phyloP scores from a whole-genome alignment of 257 asterid species.

The Solanum etuberosum region DNA sequence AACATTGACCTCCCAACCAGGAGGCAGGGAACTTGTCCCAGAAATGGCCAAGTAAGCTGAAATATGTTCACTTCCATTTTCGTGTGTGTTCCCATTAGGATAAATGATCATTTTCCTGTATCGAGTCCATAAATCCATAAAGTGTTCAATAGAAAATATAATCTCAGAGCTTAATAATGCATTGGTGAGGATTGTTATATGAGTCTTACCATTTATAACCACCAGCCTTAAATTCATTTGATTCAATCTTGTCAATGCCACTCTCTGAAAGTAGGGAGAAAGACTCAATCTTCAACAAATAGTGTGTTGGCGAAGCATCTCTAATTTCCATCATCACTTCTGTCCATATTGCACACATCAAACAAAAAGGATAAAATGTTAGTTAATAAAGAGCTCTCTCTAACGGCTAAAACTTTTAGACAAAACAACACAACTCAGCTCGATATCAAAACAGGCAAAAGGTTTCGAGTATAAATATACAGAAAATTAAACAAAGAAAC shows the following conservation, averaged over 20 bases:
- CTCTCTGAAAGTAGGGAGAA: neutral
- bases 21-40: neutral
- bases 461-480: too few species aligned
- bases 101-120: slow-evolving; percentile 1
- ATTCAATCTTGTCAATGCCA: neutral
- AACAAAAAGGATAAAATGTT: neutral
- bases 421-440: too few species aligned
- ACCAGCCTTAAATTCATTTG: neutral
- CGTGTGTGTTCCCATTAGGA: neutral
- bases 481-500: too few species aligned
- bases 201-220: neutral
- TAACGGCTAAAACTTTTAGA: too few species aligned
- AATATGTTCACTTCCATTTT: neutral
- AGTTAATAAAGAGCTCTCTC: too few species aligned
- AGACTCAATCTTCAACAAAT: neutral
- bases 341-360: neutral
- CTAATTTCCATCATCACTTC: neutral
- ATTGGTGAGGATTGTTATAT: neutral
- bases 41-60: slow-evolving; percentile 5
- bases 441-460: too few species aligned
- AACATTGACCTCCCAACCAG: neutral
- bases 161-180: neutral
- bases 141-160: too few species aligned
- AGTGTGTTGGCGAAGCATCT: neutral
- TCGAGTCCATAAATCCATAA: neutral